Evolutionary conservation across 192 early-diverging fungal species (phyloP).

Genomic region (Coemansia sp.): DNA sequence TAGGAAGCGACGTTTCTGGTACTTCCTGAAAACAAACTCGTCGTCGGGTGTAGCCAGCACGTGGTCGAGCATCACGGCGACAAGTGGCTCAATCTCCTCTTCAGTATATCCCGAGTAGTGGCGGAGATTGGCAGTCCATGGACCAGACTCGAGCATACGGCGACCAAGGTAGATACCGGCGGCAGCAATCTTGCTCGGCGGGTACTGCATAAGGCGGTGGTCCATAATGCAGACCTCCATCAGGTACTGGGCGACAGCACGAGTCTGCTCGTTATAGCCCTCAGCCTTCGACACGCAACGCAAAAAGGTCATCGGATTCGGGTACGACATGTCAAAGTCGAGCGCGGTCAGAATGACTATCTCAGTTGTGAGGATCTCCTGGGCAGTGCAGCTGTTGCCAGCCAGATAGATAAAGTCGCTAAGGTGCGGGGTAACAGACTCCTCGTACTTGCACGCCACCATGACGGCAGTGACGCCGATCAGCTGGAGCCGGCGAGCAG

Average conservation of each 20-base stretch:
- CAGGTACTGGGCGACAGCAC: no score
- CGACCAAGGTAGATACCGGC: no score
- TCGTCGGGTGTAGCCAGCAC: conserved; percentile 59
- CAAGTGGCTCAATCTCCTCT: conserved; percentile 65
- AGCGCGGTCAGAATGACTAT: conserved; percentile 87
- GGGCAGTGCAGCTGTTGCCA: conserved; percentile 74
- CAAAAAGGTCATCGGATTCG: conserved; percentile 90
- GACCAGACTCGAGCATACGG: conserved; percentile 51
- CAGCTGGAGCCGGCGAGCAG: conserved; percentile 85
- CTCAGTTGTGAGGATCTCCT: conserved; percentile 91
- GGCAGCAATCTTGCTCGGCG: no score
- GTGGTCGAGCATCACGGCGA: conserved; percentile 75
- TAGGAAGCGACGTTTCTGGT: conserved; percentile 76
- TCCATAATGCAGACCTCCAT: no score
- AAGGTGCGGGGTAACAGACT: conserved; percentile 82
- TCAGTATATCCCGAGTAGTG: conserved; percentile 85
- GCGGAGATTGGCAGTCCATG: conserved; percentile 78
- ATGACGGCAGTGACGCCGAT: conserved; percentile 91
- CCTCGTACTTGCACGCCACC: conserved; percentile 95
- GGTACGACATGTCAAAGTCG: conserved; percentile 86
- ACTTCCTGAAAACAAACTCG: conserved; percentile 85
- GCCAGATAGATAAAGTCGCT: conserved; percentile 86
- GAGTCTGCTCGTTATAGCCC: conserved; percentile 80
- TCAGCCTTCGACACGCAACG: conserved; percentile 89
- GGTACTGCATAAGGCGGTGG: no score